Evolutionary conservation across 2,329 filamentous ascomycete species (phyloP).

Genomic region (Plenodomus biglobosus): DNA sequence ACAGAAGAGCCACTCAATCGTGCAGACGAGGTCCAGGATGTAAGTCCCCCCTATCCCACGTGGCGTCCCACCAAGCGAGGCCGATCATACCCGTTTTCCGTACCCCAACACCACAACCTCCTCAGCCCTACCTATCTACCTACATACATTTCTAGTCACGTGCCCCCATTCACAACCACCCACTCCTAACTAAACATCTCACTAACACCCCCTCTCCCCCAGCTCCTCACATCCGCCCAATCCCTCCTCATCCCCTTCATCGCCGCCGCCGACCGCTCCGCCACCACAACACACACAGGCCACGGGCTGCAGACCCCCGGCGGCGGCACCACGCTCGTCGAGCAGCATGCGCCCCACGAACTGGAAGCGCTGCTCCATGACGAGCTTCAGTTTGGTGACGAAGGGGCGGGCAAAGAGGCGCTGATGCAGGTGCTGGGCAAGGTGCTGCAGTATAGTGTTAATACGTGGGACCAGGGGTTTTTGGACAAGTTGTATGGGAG

Average conservation of each 20-base stretch:
- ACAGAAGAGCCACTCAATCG: constrained; percentile 30
- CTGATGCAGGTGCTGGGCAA: constrained; percentile 59
- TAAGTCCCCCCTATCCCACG: constrained; percentile 17
- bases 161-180: not conserved
- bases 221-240: constrained; percentile 56
- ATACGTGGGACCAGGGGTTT: constrained; percentile 98
- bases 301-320: constrained; percentile 64
- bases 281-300: constrained; percentile 58
- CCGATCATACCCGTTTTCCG: not conserved
- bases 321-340: constrained; percentile 54
- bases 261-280: constrained; percentile 66
- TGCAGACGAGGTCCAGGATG: constrained; percentile 45
- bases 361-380: constrained; percentile 43
- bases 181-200: not conserved
- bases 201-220: not conserved
- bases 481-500: constrained; percentile 93
- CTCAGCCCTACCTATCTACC: not conserved
- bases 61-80: not conserved
- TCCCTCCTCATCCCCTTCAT: constrained; percentile 71
- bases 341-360: constrained; percentile 49
- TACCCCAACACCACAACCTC: not conserved
- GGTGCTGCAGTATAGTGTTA: constrained; percentile 83
- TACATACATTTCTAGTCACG: too few relatives aligned
- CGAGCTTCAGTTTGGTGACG: constrained; percentile 41
- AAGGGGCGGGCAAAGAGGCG: constrained; percentile 48